These are phyloP conservation scores for Globisporangium emineosum DNA, from an alignment of 352 stramenopile genomes.

Conservation along the genomic window DNA sequence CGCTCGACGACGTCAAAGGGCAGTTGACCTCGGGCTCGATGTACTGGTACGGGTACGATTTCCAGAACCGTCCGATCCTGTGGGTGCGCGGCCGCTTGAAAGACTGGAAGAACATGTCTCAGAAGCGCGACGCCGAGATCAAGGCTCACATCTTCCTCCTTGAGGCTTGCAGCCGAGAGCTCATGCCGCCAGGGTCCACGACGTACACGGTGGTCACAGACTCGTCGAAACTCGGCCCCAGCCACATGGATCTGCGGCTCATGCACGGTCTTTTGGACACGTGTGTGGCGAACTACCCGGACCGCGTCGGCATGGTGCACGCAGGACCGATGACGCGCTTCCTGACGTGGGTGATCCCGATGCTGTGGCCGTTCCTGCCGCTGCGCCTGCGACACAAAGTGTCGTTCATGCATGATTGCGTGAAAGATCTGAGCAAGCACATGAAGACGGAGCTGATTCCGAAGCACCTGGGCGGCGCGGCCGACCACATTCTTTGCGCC, in stretches of 20 bases:
- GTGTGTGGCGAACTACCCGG: conserved; percentile 62
- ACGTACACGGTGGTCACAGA: conserved; percentile 67
- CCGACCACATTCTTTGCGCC: conserved; percentile 36
- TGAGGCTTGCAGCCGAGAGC: conserved; percentile 43
- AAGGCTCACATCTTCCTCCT: conserved; percentile 58
- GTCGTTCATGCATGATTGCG: conserved; percentile 58
- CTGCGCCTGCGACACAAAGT: conserved; percentile 48
- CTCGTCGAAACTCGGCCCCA: conserved; percentile 39
- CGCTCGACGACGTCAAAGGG: conserved; percentile 33
- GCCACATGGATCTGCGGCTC: conserved; percentile 53
- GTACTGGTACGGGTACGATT: conserved; percentile 77
- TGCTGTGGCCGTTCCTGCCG: conserved; percentile 61
- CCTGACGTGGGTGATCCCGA: conserved; percentile 44
- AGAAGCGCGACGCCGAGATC: conserved; percentile 47
- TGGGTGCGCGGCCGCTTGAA: conserved; percentile 65
- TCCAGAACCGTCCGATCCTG: conserved; percentile 58
- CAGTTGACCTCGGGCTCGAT: conserved; percentile 53
- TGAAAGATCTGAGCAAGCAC: conserved; percentile 50
- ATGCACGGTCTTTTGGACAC: conserved; percentile 63
- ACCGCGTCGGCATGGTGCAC: conserved; percentile 60
- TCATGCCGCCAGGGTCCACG: conserved; percentile 55
- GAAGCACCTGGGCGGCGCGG: conserved; percentile 42
- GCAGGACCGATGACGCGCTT: conserved; percentile 54
- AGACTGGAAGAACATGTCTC: conserved; percentile 51
- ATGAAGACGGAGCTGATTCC: conserved; percentile 58